phyloP scores from a whole-genome alignment of 2,329 filamentous ascomycete genomes.

The Sordariomycetes sp. region DNA sequence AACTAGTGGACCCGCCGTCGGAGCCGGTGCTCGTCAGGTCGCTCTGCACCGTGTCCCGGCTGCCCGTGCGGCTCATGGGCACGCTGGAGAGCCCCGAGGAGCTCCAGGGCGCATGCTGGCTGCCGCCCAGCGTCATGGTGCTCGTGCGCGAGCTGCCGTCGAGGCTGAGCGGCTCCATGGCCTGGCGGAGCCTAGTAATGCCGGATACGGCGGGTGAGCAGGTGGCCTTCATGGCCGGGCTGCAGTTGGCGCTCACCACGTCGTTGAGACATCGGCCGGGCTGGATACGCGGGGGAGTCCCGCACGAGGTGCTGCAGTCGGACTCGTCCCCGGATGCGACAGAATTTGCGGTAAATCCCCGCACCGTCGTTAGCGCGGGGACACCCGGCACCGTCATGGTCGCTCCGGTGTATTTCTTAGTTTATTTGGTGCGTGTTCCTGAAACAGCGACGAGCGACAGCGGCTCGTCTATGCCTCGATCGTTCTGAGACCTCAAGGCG shows the following conservation, averaged over 20 bases:
- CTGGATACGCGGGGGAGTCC: conserved; percentile 21
- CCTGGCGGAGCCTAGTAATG: conserved; percentile 70
- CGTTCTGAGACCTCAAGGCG: neutral
- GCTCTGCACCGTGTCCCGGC: conserved; percentile 40
- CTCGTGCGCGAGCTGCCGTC: conserved; percentile 39
- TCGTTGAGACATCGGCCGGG: conserved; percentile 35
- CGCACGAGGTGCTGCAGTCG: conserved; percentile 24
- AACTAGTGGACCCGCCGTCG: conserved; percentile 57
- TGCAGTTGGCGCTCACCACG: conserved; percentile 50
- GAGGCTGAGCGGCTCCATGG: conserved; percentile 62
- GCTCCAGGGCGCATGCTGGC: conserved; percentile 13
- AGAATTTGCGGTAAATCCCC: conserved; percentile 42
- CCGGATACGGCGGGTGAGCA: conserved; percentile 49
- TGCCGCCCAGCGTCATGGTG: conserved; percentile 40
- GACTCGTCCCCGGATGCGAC: conserved; percentile 43
- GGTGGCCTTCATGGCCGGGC: conserved; percentile 39
- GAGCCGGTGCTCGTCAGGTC: conserved; percentile 46
- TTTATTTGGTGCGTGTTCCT: neutral
- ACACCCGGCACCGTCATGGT: conserved; percentile 1
- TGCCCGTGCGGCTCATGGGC: conserved; percentile 39
- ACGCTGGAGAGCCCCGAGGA: conserved; percentile 32
- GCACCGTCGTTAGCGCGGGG: conserved; percentile 38
- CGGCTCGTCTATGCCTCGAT: neutral
- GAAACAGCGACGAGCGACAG: neutral
- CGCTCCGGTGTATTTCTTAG: neutral